phyloP scores from a whole-genome alignment of 768 basidiomycete genomes.

The Clathrus columnatus region DNA sequence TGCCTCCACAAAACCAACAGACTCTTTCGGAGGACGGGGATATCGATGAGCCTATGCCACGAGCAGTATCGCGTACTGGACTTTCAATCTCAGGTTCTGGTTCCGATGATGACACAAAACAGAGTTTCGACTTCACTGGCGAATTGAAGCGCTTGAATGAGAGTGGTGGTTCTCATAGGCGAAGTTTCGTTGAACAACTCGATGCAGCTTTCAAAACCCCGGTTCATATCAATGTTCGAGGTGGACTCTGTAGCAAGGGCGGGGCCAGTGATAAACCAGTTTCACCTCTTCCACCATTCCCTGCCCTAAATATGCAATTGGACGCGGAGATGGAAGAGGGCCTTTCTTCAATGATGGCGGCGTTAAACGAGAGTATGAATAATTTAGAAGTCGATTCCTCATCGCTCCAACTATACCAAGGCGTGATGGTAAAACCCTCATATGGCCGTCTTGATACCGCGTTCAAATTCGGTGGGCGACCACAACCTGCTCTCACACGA shows the following conservation, averaged over 20 bases:
- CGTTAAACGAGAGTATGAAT: neutral
- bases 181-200: slow-evolving; percentile 74
- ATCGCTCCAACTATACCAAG: neutral
- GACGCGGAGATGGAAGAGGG: slow-evolving; percentile 1
- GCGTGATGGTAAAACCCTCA: slow-evolving; percentile 25
- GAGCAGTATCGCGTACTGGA: slow-evolving; percentile 18
- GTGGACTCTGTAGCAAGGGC: slow-evolving; percentile 24
- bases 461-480: slow-evolving; percentile 65
- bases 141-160: slow-evolving; percentile 64
- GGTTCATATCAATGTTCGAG: slow-evolving; percentile 41
- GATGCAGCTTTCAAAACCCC: slow-evolving; percentile 76
- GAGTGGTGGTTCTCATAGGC: slow-evolving; percentile 56
- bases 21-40: slow-evolving; percentile 36
- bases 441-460: slow-evolving; percentile 60
- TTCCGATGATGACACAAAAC: slow-evolving; percentile 64
- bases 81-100: slow-evolving; percentile 20
- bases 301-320: neutral
- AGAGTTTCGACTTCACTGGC: slow-evolving; percentile 78
- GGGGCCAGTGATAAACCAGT: neutral
- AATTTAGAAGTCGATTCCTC: neutral
- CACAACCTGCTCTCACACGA: neutral
- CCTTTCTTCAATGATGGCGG: slow-evolving; percentile 1
- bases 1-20: neutral
- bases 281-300: too few relatives aligned
- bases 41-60: slow-evolving; percentile 33